Base-by-base conservation (phyloP, 2,329 filamentous ascomycete genomes). In the Huntiella bhutanensis region DNA sequence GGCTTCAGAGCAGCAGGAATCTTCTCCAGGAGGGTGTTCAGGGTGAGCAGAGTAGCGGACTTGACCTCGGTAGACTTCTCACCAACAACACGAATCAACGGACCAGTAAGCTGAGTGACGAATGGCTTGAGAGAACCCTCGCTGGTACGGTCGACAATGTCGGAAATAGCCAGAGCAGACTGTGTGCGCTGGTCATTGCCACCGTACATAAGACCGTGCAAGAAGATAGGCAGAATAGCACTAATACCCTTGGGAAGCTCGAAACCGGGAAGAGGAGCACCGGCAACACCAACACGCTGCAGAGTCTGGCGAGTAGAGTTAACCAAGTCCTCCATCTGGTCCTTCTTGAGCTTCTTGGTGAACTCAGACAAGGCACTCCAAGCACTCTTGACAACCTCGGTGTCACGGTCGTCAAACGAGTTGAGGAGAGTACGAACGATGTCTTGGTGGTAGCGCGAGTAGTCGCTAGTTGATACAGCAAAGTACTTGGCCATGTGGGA, bases 141-240 rank as follows among this genome's bases (percentile, higher is more conserved):
- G 60, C 80, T 88, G 19, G 91, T 92, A 49, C 91, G 78, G 64
- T 96, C 91, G 53, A 96, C 81, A 53, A 98, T 82, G 59, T 98
- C 92, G 2, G 87, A 93, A 54, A 98, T 92, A 48, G 84, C 91
- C 52, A 96, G 70, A 40, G 92, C 91, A 49, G 91, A 78, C 59
- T 92, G 83, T 19, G 85, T 91, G 59, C 87, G 75, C 65, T 98
- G 91, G 4, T 98, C 91, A 12, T 82, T 69, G 34, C 82, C 87
- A 49, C 91, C 92, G 56, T 98, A 96, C 80, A 98, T 93, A 53
- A 98, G 71, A 63, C 91, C 91, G 59, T 98, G 92, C 58, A 96
- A 63, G 73, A 98, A 96, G 53, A 98, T 96, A 2, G 92, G 91
- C 51, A 98, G 65, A 53, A 98, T 80, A 52, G 91, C 87, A 57